Evolutionary conservation across 257 asterid species (phyloP).

Genomic region (Linderniella brevidens): DNA sequence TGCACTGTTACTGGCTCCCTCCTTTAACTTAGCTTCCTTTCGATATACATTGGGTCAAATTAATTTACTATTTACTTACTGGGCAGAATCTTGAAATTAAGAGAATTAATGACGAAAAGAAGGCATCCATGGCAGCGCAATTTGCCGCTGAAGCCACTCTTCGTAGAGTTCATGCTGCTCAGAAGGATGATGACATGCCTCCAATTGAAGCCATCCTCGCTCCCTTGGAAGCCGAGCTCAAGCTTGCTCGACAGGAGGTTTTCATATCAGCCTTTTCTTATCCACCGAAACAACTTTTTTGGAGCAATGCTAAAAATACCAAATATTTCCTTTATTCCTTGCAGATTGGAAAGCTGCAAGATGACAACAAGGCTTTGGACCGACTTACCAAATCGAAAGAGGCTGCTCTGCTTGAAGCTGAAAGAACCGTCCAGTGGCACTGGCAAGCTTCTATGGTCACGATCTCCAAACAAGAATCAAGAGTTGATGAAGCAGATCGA

Average conservation of each 20-base stretch:
- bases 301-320: constrained; percentile 10
- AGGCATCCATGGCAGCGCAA: constrained; percentile 95
- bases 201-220: constrained; percentile 97
- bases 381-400: constrained; percentile 95
- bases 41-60: background rate
- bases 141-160: constrained; percentile 99
- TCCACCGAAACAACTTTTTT: constrained; percentile 6
- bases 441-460: constrained; percentile 97
- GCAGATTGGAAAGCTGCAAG: constrained; percentile 91
- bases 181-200: constrained; percentile 97
- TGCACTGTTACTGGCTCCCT: constrained; percentile 4
- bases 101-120: constrained; percentile 91
- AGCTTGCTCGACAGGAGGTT: constrained; percentile 97
- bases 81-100: constrained; percentile 92
- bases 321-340: constrained; percentile 7
- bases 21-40: background rate
- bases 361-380: constrained; percentile 90
- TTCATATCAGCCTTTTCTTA: constrained; percentile 12
- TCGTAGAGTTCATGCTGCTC: constrained; percentile 93
- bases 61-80: constrained; percentile 2
- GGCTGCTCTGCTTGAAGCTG: constrained; percentile 92
- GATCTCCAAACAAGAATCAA: constrained; percentile 97
- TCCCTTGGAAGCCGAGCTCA: constrained; percentile 93
- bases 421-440: constrained; percentile 86
- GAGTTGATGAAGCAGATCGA: constrained; percentile 95